Conservation (phyloP, 2,329 filamentous ascomycete species). For the Albifimbria verrucaria region DNA sequence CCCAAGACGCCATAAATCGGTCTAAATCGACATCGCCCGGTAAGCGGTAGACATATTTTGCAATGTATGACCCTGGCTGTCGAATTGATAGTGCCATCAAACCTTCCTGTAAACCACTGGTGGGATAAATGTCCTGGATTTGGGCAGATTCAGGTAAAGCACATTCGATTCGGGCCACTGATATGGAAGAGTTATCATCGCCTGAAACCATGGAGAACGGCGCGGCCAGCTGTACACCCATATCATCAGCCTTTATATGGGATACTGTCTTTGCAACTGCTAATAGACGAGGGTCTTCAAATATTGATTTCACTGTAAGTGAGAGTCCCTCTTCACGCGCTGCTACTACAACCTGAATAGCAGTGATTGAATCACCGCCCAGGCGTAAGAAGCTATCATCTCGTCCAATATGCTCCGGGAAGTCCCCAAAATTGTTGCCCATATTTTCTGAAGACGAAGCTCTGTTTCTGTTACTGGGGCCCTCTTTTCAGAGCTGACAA, state of each 20-base stretch:
- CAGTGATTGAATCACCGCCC: conserved; percentile 43
- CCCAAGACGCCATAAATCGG: conserved; percentile 1
- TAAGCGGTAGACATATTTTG: background rate
- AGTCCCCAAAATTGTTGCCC: conserved; percentile 27
- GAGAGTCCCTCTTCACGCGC: conserved; percentile 30
- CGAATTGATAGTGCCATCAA: conserved; percentile 1
- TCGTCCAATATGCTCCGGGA: conserved; percentile 22
- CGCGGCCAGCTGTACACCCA: no score
- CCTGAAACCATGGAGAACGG: no score
- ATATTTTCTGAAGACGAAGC: conserved; percentile 26
- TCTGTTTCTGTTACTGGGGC: conserved; percentile 31
- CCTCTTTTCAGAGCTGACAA: background rate
- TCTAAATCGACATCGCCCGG: background rate
- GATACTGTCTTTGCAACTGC: background rate
- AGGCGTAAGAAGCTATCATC: conserved; percentile 38
- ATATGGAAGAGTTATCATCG: no score
- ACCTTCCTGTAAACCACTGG: background rate
- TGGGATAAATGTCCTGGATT: conserved; percentile 5
- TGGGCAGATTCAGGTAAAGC: no score
- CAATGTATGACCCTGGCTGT: background rate
- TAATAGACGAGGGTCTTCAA: conserved; percentile 36
- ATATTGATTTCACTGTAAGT: conserved; percentile 37
- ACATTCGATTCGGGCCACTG: no score
- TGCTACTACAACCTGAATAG: conserved; percentile 40
- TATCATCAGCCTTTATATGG: no score